Evolutionary conservation across 257 asterid species (phyloP), one percentile per base, ranked within the genome.

Genomic region (Nicotiana paniculata): DNA sequence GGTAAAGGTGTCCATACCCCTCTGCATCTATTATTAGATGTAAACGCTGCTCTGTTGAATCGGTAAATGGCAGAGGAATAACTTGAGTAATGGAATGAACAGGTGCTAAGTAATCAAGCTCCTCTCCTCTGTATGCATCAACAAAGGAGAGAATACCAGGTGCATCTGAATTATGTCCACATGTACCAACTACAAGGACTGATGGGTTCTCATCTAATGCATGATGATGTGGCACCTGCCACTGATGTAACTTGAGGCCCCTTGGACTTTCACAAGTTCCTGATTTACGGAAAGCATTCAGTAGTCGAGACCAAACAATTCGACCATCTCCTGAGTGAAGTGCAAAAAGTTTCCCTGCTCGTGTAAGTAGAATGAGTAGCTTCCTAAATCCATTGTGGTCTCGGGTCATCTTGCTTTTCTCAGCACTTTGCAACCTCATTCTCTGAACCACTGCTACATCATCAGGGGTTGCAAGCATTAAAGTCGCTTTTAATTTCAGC

Each of bases 221-320:
- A 88, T 96, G 99, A 90, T 96, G 99, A 90, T 96, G 99, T 81
- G 99, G 99, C 83, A 90, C 97, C 84, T 95, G 99, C 99, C 99
- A 96, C 86, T 92, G 97, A 81, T 90, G 85, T 82, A 96, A 87
- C 77, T 93, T 93, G 79, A 96, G 88, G 77, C 90, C 95, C 83
- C 83, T 88, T 43, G 99, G 99, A 81, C 77, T 85, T 85, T 91
- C 85, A 61, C 98, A 96, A 5, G 90, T 84, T 83, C 88, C 93
- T 15, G 98, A 94, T 86, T 88, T 89, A 43, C 97, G 91, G n/a
- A 89, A 86, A 80, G 85, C 76, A 85, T 58, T 84, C 75, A 86
- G 79, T 61, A 86, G 80, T 84, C 58, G 80, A 24, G 90, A 89
- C 91, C 91, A 89, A 48, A 89, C 87, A 79, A 96, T 86, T 85